phyloP scores from a whole-genome alignment of 345 rosid species.

The Syzygium grande region DNA sequence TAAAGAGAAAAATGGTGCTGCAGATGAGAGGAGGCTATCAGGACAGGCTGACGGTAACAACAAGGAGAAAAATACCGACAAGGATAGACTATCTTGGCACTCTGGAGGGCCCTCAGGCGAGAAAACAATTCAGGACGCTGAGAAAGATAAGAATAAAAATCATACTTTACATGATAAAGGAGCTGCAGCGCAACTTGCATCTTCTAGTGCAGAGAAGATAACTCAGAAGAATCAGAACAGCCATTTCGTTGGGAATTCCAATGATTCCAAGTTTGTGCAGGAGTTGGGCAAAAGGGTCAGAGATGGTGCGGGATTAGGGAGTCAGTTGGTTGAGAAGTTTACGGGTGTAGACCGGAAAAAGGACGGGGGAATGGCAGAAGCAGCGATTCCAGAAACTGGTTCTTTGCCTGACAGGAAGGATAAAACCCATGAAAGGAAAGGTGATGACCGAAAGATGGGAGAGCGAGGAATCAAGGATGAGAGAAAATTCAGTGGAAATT shows the following conservation, averaged over 20 bases:
- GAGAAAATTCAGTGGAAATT: conserved; percentile 15
- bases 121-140: conserved; percentile 12
- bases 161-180: conserved; percentile 21
- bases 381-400: conserved; percentile 9
- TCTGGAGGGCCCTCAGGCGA: conserved; percentile 16
- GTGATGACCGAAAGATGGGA: conserved; percentile 17
- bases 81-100: conserved; percentile 19
- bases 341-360: conserved; percentile 11
- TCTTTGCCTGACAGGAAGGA: conserved; percentile 20
- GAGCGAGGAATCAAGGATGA: conserved; percentile 18
- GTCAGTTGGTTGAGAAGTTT: conserved; percentile 18
- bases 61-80: conserved; percentile 20
- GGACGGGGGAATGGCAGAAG: conserved; percentile 21
- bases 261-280: conserved; percentile 23
- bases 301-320: conserved; percentile 23
- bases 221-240: conserved; percentile 18
- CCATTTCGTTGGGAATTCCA: conserved; percentile 6
- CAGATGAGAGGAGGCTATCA: conserved; percentile 7
- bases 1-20: conserved; percentile 20
- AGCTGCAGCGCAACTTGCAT: conserved; percentile 10
- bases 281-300: conserved; percentile 28
- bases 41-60: conserved; percentile 6
- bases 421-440: conserved; percentile 20
- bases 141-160: conserved; percentile 16
- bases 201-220: conserved; percentile 18